Conservation (phyloP, 73 alveolate genomes). For the Effrenium voratum region DNA sequence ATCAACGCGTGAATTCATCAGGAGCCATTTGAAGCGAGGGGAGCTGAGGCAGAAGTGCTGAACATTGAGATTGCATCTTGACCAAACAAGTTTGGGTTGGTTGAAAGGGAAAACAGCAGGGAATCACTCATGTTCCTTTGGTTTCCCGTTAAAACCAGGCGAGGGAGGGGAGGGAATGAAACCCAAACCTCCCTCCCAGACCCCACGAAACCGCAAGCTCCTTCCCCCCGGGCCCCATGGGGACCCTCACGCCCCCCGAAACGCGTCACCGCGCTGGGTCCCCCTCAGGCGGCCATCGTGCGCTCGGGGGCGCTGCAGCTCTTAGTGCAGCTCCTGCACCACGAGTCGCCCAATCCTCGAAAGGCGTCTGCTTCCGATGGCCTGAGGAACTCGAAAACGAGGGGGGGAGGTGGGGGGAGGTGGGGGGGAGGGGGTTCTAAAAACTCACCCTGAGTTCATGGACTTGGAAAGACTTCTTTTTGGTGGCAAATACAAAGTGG, state of each 20-base stretch:
- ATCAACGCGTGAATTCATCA: no score
- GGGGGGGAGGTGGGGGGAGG: neutral
- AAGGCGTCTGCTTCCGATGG: no score
- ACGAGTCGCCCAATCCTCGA: slow-evolving; percentile 65
- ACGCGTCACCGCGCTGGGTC: neutral
- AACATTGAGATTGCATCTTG: no score
- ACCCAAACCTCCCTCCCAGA: neutral
- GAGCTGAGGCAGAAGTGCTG: no score
- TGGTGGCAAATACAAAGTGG: neutral
- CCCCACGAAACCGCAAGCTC: neutral
- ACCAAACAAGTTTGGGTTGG: no score
- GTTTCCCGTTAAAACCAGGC: neutral
- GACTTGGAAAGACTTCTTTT: neutral
- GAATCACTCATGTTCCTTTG: neutral
- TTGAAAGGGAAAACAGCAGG: neutral
- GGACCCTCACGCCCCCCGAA: neutral
- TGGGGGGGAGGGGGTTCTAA: neutral
- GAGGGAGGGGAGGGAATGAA: neutral
- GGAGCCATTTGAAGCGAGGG: no score
- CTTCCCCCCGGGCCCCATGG: neutral
- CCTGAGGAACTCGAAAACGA: neutral
- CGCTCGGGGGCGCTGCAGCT: slow-evolving; percentile 70
- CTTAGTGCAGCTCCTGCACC: slow-evolving; percentile 35
- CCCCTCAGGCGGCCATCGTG: slow-evolving; percentile 41
- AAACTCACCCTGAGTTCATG: neutral